Conservation (phyloP, 108 stramenopile genomes). For the Skeletonema tropicum region DNA sequence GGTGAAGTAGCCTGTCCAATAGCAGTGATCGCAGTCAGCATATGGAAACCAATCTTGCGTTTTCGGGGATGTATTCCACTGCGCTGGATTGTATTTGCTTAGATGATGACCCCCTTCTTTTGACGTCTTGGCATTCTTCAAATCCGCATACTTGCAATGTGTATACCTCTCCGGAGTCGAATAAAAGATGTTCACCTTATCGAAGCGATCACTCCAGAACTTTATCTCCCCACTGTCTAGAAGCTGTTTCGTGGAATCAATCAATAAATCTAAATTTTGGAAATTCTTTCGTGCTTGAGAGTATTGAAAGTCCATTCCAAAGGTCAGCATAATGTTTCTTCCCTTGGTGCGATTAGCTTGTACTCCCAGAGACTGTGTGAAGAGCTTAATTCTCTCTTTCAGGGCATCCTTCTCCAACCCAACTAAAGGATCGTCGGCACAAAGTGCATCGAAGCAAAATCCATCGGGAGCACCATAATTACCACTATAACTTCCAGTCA, state of each 20-base stretch:
- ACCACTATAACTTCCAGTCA: constrained; percentile 77
- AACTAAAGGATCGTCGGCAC: constrained; percentile 61
- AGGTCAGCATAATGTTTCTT: constrained; percentile 87
- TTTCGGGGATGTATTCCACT: constrained; percentile 55
- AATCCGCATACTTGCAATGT: constrained; percentile 70
- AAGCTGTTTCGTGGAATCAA: constrained; percentile 41
- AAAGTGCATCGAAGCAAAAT: constrained; percentile 81
- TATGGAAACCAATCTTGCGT: constrained; percentile 96
- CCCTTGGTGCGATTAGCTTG: constrained; percentile 79
- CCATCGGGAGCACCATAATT: constrained; percentile 83
- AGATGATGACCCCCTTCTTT: background rate
- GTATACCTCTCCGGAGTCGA: constrained; percentile 89
- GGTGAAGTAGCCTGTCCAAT: constrained; percentile 97
- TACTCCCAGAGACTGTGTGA: constrained; percentile 57
- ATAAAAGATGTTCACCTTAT: constrained; percentile 85
- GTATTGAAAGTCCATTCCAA: constrained; percentile 82
- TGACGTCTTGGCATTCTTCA: constrained; percentile 45
- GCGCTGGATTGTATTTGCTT: background rate
- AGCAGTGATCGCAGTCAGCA: constrained; percentile 85
- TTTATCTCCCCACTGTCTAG: constrained; percentile 32
- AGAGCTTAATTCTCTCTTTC: constrained; percentile 45
- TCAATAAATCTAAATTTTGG: constrained; percentile 63
- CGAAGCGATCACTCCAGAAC: constrained; percentile 62
- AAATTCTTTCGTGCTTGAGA: constrained; percentile 53
- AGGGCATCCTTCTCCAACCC: constrained; percentile 50